These are phyloP conservation scores for Rhynchosporium graminicola DNA, from an alignment of 2,329 filamentous ascomycete species.

Conservation along the genomic window DNA sequence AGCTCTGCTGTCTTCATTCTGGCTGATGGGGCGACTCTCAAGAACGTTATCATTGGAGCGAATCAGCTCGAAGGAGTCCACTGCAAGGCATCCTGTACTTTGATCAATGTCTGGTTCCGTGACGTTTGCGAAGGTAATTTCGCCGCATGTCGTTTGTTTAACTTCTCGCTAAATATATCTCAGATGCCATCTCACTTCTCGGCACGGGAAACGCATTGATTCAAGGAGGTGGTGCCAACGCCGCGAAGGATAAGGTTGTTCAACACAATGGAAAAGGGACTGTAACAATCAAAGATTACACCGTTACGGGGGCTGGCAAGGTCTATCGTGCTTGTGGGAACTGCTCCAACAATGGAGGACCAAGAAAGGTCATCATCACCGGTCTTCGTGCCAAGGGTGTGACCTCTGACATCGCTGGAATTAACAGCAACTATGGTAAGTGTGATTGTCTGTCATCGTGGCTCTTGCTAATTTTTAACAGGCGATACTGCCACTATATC, in stretches of 20 bases:
- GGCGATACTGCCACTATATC: constrained; percentile 40
- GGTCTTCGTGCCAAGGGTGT: constrained; percentile 40
- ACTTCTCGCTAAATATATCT: constrained; percentile 5
- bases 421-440: constrained; percentile 44
- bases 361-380: constrained; percentile 37
- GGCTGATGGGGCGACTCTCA: constrained; percentile 51
- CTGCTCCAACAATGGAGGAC: constrained; percentile 42
- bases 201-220: constrained; percentile 40
- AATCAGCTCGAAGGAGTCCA: constrained; percentile 53
- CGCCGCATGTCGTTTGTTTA: constrained; percentile 24
- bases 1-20: constrained; percentile 54
- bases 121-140: constrained; percentile 17
- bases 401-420: constrained; percentile 38
- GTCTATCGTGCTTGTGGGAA: constrained; percentile 51
- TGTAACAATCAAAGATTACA: constrained; percentile 43
- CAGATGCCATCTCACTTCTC: constrained; percentile 40
- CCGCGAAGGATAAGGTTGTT: constrained; percentile 43
- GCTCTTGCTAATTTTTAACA: too few relatives aligned
- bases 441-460: too few relatives aligned
- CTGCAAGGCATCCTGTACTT: constrained; percentile 50
- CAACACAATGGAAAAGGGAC: constrained; percentile 43
- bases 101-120: constrained; percentile 47
- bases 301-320: constrained; percentile 45
- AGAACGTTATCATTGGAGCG: constrained; percentile 56
- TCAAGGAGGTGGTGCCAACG: constrained; percentile 42